Evolutionary conservation across 2,329 filamentous ascomycete species (phyloP).

Genomic region (Pseudogymnoascus destructans): DNA sequence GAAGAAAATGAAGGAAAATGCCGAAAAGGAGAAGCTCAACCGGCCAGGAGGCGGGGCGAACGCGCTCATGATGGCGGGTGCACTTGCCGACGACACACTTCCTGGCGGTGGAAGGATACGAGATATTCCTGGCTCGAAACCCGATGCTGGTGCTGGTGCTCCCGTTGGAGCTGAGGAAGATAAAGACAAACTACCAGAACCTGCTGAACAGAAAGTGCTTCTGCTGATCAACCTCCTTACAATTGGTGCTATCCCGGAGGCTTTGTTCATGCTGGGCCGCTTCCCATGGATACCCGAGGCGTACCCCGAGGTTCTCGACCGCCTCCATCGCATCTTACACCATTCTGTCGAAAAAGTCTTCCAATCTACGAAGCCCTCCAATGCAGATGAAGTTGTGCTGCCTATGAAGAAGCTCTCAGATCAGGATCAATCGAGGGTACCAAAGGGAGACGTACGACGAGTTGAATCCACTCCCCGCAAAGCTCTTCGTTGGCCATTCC

Average conservation of each 20-base stretch:
- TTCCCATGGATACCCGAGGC: constrained; percentile 87
- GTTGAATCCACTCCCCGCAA: constrained; percentile 48
- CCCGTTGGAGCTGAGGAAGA: constrained; percentile 34
- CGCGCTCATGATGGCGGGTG: constrained; percentile 75
- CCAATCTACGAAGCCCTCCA: constrained; percentile 25
- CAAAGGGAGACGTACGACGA: constrained; percentile 56
- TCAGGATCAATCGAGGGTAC: constrained; percentile 51
- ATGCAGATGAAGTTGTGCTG: constrained; percentile 32
- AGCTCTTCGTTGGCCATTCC: constrained; percentile 68
- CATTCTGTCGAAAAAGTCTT: constrained; percentile 71
- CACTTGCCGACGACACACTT: constrained; percentile 67
- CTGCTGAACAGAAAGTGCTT: constrained; percentile 75
- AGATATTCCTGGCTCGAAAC: constrained; percentile 39
- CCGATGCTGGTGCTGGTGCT: constrained; percentile 33
- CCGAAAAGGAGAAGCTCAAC: constrained; percentile 60
- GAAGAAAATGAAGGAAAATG: constrained; percentile 60
- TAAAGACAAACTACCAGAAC: constrained; percentile 49
- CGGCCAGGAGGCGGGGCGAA: constrained; percentile 64
- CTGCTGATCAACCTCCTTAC: constrained; percentile 75
- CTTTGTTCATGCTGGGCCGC: constrained; percentile 79
- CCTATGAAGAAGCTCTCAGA: constrained; percentile 36
- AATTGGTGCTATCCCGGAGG: constrained; percentile 85
- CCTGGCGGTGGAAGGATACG: constrained; percentile 32
- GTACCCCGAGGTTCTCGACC: constrained; percentile 67
- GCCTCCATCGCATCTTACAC: constrained; percentile 73